Conservation (phyloP, 2,329 filamentous ascomycete species). For the Cladophialophora yegresii region DNA sequence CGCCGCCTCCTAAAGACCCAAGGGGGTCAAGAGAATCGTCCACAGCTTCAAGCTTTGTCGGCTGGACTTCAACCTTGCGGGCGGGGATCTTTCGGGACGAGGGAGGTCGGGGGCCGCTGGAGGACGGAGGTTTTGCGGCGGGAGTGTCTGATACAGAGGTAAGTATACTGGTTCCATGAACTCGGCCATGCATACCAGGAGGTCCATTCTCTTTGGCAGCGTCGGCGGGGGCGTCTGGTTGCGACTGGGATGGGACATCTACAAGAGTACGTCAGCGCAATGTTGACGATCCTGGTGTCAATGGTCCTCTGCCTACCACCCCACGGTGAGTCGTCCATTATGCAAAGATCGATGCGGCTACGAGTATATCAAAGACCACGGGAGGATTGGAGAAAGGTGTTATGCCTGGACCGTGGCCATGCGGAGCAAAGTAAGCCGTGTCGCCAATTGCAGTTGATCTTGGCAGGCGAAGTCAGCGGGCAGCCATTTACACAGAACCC, state of each 20-base stretch:
- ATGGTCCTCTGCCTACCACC: constrained; percentile 47
- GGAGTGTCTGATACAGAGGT: constrained; percentile 23
- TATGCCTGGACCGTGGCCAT: constrained; percentile 5
- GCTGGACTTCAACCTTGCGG: constrained; percentile 61
- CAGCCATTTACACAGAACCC: not conserved
- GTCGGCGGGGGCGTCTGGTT: constrained; percentile 36
- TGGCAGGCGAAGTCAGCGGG: not conserved
- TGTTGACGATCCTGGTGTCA: constrained; percentile 34
- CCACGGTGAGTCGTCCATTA: constrained; percentile 51
- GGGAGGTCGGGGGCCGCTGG: constrained; percentile 51
- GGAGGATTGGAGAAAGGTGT: constrained; percentile 6
- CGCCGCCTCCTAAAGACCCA: constrained; percentile 56
- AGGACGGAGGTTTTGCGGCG: constrained; percentile 39
- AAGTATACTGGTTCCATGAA: constrained; percentile 18
- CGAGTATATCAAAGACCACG: not conserved
- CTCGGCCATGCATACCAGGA: constrained; percentile 19
- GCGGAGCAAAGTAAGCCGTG: constrained; percentile 10
- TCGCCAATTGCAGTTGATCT: not conserved
- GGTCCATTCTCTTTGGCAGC: constrained; percentile 37
- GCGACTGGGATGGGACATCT: constrained; percentile 53
- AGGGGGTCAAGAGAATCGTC: constrained; percentile 64
- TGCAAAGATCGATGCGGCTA: not conserved
- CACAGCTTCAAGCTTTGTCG: constrained; percentile 64
- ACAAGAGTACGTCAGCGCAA: constrained; percentile 22
- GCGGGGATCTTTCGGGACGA: constrained; percentile 54